Evolutionary conservation across 2,329 filamentous ascomycete species (phyloP), one percentile per base, ranked within the genome.

Genomic region (Biscogniauxia sp.): DNA sequence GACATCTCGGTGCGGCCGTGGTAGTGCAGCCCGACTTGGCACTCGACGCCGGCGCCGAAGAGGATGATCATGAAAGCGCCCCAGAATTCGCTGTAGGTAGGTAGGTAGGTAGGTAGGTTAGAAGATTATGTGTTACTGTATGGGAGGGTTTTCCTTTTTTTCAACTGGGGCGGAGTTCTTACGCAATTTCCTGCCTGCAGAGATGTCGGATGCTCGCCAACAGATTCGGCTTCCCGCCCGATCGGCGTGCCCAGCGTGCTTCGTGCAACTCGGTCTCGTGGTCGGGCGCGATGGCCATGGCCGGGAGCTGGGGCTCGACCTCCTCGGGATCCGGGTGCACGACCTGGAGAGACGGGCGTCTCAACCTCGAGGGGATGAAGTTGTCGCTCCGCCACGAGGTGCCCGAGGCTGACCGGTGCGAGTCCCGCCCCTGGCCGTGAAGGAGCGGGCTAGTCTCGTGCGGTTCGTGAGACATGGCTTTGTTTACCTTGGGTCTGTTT

Each of bases 31-130:
- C 19, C 20, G 37, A 55, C 53, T 49, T 59, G 52, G 41, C 57
- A 59, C 25, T 59, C 57, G 32, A 55, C 57, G 23, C 52, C 57
- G 32, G 57, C 57, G 26, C 57, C 52, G 57, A 59, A 59, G 11
- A 59, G 41, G n/a, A 59, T 45, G 57, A 55, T 59, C 52, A 59
- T 59, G 25, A 59, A 59, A 13, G 57, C 50, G 19, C 57, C 57
- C 57, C 57, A 59, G 41, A 59, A 59, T 20, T 59, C 57, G 19
- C 52, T 59, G 51, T 17, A 20, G 2, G 23, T 23, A 20, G n/a
- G n/a, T n/a, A n/a, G n/a, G n/a, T n/a, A n/a, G n/a, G n/a, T n/a
- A n/a, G n/a, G n/a, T n/a, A n/a, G n/a, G n/a, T n/a, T n/a, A n/a
- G n/a, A n/a, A 23, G 9, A 54, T 54, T 28, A 45, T 23, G 23